Evolutionary conservation across 768 basidiomycete genomes (phyloP).

Genomic region (Amanita inopinata): DNA sequence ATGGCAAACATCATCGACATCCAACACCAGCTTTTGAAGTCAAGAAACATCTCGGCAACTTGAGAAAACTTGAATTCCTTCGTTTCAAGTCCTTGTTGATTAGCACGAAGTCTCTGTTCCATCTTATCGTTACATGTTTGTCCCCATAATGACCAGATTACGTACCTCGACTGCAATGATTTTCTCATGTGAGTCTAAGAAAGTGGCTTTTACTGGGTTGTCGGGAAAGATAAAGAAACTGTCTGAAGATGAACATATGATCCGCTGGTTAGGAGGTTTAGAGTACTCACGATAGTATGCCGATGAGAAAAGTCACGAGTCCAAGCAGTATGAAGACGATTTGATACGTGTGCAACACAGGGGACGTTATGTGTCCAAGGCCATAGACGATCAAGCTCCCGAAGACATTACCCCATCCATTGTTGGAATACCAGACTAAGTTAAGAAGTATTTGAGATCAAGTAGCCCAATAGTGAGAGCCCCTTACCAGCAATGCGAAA

Average conservation of each 20-base stretch:
- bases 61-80: slow-evolving; percentile 23
- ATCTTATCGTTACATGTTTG: background rate
- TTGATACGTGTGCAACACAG: slow-evolving; percentile 19
- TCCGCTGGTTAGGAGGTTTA: background rate
- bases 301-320: slow-evolving; percentile 18
- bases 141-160: background rate
- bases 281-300: slow-evolving; percentile 16
- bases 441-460: background rate
- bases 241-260: background rate
- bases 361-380: slow-evolving; percentile 22
- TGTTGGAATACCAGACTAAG: slow-evolving; percentile 23
- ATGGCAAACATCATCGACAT: slow-evolving; percentile 17
- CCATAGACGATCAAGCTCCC: slow-evolving; percentile 28
- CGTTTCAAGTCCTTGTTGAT: slow-evolving; percentile 26
- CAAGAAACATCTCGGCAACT: slow-evolving; percentile 22
- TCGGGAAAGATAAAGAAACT: slow-evolving; percentile 26
- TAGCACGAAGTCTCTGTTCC: slow-evolving; percentile 21
- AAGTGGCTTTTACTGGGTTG: slow-evolving; percentile 22
- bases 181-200: slow-evolving; percentile 22
- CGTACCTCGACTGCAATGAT: slow-evolving; percentile 22
- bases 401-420: slow-evolving; percentile 25
- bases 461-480: background rate
- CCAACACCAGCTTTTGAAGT: slow-evolving; percentile 28
- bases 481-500: slow-evolving; percentile 21
- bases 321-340: slow-evolving; percentile 23